Percentiles rank a stretch among this genome's conserved stretches.
Evolutionary conservation across 306 rosid genomes (phyloP).

Genomic region (Gastrolobium bilobum): DNA sequence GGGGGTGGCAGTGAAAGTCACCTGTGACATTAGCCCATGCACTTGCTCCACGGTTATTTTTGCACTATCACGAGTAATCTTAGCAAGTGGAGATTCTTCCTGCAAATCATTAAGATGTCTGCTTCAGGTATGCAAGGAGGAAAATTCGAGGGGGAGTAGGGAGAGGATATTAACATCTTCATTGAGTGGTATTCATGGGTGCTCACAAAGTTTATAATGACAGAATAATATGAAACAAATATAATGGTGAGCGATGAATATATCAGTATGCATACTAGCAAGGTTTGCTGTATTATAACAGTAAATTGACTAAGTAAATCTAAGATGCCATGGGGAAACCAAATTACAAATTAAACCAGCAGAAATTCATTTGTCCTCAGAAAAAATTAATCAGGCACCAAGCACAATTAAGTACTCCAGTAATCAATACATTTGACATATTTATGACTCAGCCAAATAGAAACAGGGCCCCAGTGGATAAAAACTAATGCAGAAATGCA

Average conservation of each 20-base stretch:
- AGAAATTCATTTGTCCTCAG: neutral
- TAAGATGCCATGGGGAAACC: slow-evolving; percentile 26
- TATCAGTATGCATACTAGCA: neutral
- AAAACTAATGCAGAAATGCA: neutral
- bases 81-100: slow-evolving; percentile 94
- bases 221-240: neutral
- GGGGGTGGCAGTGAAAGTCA: slow-evolving; percentile 40
- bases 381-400: slow-evolving; percentile 14
- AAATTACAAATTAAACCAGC: slow-evolving; percentile 15
- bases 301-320: slow-evolving; percentile 18
- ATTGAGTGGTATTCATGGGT: slow-evolving; percentile 1
- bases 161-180: neutral
- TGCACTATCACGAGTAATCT: slow-evolving; percentile 93
- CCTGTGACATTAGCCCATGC: slow-evolving; percentile 98
- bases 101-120: slow-evolving; percentile 56
- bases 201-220: slow-evolving; percentile 37
- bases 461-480: neutral
- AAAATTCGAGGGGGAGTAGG: neutral
- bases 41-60: slow-evolving; percentile 98
- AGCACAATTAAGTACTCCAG: slow-evolving; percentile 1
- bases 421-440: neutral
- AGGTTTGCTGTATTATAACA: neutral
- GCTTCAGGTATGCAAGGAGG: slow-evolving; percentile 4
- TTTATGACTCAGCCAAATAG: slow-evolving; percentile 6
- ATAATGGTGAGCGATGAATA: slow-evolving; percentile 8